These are phyloP conservation scores for Candida sojae DNA, from an alignment of 1,139 yeast species.

Conservation along the genomic window DNA sequence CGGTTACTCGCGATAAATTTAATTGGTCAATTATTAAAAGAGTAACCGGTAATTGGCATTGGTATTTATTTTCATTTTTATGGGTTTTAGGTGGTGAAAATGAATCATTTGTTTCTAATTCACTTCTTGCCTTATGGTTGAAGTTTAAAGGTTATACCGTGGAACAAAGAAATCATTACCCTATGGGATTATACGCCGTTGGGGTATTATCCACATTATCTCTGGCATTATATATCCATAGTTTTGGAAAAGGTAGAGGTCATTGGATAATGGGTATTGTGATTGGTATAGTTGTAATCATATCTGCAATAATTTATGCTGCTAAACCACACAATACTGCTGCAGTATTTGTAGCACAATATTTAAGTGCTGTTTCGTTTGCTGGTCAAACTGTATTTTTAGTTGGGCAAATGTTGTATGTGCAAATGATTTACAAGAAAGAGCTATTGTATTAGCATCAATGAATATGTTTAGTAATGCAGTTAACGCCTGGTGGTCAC, in stretches of 20 bases:
- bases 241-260: slow-evolving; percentile 44
- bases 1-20: slow-evolving; percentile 23
- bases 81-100: slow-evolving; percentile 66
- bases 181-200: slow-evolving; percentile 58
- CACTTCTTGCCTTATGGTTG: slow-evolving; percentile 56
- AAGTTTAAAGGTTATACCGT: slow-evolving; percentile 44
- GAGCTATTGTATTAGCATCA: slow-evolving; percentile 59
- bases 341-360: slow-evolving; percentile 53
- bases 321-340: slow-evolving; percentile 3
- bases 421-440: slow-evolving; percentile 53
- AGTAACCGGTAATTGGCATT: slow-evolving; percentile 57
- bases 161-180: slow-evolving; percentile 51
- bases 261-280: slow-evolving; percentile 46
- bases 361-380: slow-evolving; percentile 52
- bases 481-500: slow-evolving; percentile 65
- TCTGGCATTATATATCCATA: slow-evolving; percentile 50
- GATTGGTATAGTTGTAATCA: slow-evolving; percentile 39
- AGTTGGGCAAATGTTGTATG: slow-evolving; percentile 64
- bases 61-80: slow-evolving; percentile 55
- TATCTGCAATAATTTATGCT: slow-evolving; percentile 41
- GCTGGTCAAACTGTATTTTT: slow-evolving; percentile 61
- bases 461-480: slow-evolving; percentile 68
- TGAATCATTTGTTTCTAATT: slow-evolving; percentile 53
- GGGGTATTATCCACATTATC: slow-evolving; percentile 50
- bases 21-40: slow-evolving; percentile 48